A percentile compares a stretch with the other conserved stretches of the same genome.
These are phyloP conservation scores for Microdochium nivale DNA, from an alignment of 2,329 filamentous ascomycete species.

Conservation along the genomic window DNA sequence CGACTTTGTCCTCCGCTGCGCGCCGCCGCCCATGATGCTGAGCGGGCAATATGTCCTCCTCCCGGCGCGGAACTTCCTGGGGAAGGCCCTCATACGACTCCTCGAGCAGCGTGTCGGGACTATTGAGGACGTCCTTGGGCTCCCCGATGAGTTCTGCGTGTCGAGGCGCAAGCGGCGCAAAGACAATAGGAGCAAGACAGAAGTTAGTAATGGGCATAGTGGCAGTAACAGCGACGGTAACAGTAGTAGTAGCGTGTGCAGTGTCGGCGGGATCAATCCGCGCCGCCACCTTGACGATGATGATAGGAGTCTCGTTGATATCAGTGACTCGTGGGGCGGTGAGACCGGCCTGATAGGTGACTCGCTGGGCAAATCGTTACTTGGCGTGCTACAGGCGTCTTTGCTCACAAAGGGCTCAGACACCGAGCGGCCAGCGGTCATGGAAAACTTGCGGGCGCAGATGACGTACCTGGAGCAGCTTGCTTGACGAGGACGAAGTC, in stretches of 20 bases:
- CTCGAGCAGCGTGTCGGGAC: not conserved
- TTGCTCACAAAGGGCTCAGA: not conserved
- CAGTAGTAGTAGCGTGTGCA: not conserved
- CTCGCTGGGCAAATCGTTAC: not conserved
- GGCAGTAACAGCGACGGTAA: not conserved
- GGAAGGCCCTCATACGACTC: not conserved
- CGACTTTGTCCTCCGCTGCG: not conserved
- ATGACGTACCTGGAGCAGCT: not conserved
- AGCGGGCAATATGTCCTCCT: not conserved
- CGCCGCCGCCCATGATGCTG: not conserved
- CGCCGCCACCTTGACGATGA: no score
- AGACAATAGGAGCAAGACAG: no score
- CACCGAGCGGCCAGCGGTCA: not conserved
- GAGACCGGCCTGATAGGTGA: no score
- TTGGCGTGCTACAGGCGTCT: not conserved
- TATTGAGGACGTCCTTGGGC: not conserved
- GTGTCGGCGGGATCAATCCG: no score
- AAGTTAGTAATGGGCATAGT: no score
- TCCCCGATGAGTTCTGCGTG: not conserved
- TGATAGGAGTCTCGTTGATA: no score
- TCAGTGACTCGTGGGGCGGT: no score
- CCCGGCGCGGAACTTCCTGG: not conserved
- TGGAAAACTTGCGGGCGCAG: not conserved
- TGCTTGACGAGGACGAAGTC: no score
- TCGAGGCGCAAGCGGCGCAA: no score